A percentile compares a stretch with the other conserved stretches of the same genome.
phyloP scores from a whole-genome alignment of 148 eudicot species.

The Euryodendron excelsum region DNA sequence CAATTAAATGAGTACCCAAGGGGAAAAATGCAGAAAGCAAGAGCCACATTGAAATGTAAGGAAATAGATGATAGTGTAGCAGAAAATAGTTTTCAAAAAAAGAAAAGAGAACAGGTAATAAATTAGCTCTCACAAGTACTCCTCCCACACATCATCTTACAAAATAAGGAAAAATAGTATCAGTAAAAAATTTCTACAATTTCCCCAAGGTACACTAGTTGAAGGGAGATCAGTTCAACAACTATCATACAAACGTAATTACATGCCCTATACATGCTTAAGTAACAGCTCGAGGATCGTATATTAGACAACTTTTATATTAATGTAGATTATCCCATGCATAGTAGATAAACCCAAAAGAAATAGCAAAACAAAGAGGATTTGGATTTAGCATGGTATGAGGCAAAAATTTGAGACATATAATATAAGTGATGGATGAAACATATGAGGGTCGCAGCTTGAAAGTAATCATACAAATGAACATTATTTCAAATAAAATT shows the following conservation, averaged over 20 bases:
- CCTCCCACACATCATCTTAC: not conserved
- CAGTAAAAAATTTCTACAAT: not conserved
- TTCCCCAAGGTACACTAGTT: not conserved
- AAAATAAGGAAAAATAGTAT: not conserved
- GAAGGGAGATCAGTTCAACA: not conserved
- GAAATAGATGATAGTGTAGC: not conserved
- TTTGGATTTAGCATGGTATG: not conserved
- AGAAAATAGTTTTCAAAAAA: not conserved
- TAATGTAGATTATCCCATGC: not conserved
- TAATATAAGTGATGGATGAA: no score
- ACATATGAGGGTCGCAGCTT: no score
- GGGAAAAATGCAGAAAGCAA: not conserved
- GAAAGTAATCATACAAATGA: no score
- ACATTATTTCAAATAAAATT: no score
- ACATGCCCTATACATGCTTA: not conserved
- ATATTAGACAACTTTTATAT: not conserved
- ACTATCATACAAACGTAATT: not conserved
- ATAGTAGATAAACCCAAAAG: not conserved
- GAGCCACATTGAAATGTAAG: not conserved
- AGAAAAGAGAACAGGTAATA: not conserved
- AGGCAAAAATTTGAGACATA: not conserved
- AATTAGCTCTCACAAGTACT: not conserved
- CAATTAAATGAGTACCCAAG: not conserved
- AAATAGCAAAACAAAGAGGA: not conserved
- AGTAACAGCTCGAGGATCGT: not conserved